Evolutionary conservation across 2,329 filamentous ascomycete genomes (phyloP), one percentile per base, ranked within the genome.

Genomic region (Colletotrichum tofieldiae): DNA sequence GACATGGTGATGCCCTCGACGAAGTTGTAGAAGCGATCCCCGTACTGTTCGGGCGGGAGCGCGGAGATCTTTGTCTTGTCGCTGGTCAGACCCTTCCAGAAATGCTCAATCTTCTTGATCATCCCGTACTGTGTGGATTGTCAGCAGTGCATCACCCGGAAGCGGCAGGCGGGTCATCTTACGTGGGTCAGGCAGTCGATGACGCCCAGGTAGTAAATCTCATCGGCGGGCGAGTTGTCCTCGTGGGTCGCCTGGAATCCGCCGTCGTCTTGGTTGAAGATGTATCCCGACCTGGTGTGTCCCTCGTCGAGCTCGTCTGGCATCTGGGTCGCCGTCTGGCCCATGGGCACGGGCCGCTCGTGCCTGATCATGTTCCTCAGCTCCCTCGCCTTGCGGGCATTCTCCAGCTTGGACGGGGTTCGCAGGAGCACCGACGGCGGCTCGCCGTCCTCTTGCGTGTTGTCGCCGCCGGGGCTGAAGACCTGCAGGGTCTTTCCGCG

Each of bases 151-250:
- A 32, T 5, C 5, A 43, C 29, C 6, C 29, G 23, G 23, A n/a
- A 55, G n/a, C 14, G 20, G 58, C 32, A 68, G 14, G 45, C 20
- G 5, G 35, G 55, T 54, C 29, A 65, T 90, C 94, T 90, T 88
- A 97, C 95, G 81, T 98, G 94, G 77, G 96, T 99, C 78, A 99
- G 86, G 82, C 96, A 99, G 83, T 99, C 96, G 81, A 99, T 99
- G 77, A 99, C 97, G 45, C 96, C 97, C 9, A 99, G 90, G 80
- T 99, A 99, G 83, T 99, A 99, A 52, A 99, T 95, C 83, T 98
- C 94, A 66, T 98, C 94, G 2, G 93, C 95, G 1, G 93, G 91
- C 20, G 86, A 85, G 74, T 97, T 93, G 82, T 98, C 92, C 81
- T 98, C 95, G 79, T 98, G 95, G 1, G 96, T 98, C 16, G 96